These are phyloP conservation scores for Fremontodendron californicum DNA, from an alignment of 345 rosid species.

Conservation along the genomic window DNA sequence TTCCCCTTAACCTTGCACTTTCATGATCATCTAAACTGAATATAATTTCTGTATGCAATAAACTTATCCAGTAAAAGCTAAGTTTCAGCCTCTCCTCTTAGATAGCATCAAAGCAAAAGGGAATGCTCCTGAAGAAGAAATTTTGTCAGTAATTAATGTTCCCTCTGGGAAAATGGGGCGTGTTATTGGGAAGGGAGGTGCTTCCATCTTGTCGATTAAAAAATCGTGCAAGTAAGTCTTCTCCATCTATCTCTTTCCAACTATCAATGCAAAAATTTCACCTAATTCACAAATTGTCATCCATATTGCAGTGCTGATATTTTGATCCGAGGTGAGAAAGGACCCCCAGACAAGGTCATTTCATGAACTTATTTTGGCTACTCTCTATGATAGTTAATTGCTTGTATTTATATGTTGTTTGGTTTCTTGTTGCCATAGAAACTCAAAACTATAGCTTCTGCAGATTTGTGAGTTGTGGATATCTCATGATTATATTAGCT, in stretches of 20 bases:
- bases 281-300: neutral
- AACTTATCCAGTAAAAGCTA: neutral
- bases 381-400: neutral
- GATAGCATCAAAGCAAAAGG: conserved; percentile 48
- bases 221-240: conserved; percentile 69
- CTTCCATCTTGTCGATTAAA: conserved; percentile 73
- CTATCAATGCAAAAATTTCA: neutral
- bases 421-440: neutral
- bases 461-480: neutral
- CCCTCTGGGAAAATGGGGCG: conserved; percentile 89
- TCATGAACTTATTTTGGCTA: neutral
- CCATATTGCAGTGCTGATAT: conserved; percentile 64
- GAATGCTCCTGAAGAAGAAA: conserved; percentile 59
- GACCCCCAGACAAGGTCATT: conserved; percentile 86
- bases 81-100: conserved; percentile 14
- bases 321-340: conserved; percentile 69
- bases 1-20: neutral
- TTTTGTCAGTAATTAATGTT: conserved; percentile 74
- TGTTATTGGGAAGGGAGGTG: conserved; percentile 80
- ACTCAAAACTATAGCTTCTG: neutral
- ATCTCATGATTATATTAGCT: neutral
- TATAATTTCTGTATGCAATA: conserved; percentile 1
- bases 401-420: neutral
- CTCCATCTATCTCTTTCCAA: neutral
- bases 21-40: neutral